phyloP scores from a whole-genome alignment of 1,284 basidiomycete genomes.

The Stereum hirsutum region DNA sequence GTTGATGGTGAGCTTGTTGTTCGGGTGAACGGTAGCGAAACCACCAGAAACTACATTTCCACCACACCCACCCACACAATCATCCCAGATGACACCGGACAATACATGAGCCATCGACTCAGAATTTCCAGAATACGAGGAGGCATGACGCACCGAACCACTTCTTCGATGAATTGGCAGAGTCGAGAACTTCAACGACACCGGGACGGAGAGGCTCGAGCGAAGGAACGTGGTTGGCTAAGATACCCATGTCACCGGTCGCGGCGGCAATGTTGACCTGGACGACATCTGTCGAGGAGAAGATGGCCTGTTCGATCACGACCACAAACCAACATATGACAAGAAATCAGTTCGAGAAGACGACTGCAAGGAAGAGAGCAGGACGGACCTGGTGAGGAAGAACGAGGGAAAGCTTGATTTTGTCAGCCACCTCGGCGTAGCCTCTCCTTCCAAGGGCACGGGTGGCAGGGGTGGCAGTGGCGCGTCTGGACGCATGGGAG shows the following conservation, averaged over 20 bases:
- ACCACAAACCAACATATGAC: slow-evolving; percentile 10
- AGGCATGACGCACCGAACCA: slow-evolving; percentile 69
- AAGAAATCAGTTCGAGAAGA: not conserved
- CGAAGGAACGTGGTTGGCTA: slow-evolving; percentile 93
- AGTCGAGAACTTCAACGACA: slow-evolving; percentile 88
- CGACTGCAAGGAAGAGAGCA: not conserved
- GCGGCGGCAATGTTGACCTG: slow-evolving; percentile 92
- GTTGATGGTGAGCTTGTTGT: slow-evolving; percentile 96
- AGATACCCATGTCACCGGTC: slow-evolving; percentile 97
- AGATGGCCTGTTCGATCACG: slow-evolving; percentile 82
- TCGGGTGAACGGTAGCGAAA: slow-evolving; percentile 96
- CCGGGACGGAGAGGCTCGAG: slow-evolving; percentile 91
- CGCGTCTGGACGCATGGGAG: slow-evolving; percentile 52
- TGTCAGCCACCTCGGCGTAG: slow-evolving; percentile 83
- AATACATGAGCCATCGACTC: slow-evolving; percentile 1
- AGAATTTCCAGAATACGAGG: not conserved
- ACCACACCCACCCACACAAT: no score
- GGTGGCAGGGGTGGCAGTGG: slow-evolving; percentile 37
- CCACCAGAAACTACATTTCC: slow-evolving; percentile 93
- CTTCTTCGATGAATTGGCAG: slow-evolving; percentile 73
- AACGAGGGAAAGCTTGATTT: slow-evolving; percentile 84
- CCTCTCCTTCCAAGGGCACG: slow-evolving; percentile 65
- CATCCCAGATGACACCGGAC: not conserved
- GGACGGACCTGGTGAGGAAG: slow-evolving; percentile 85
- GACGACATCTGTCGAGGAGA: slow-evolving; percentile 78